phyloP scores from a whole-genome alignment of 73 alveolate genomes.

The Diophrys appendiculata region DNA sequence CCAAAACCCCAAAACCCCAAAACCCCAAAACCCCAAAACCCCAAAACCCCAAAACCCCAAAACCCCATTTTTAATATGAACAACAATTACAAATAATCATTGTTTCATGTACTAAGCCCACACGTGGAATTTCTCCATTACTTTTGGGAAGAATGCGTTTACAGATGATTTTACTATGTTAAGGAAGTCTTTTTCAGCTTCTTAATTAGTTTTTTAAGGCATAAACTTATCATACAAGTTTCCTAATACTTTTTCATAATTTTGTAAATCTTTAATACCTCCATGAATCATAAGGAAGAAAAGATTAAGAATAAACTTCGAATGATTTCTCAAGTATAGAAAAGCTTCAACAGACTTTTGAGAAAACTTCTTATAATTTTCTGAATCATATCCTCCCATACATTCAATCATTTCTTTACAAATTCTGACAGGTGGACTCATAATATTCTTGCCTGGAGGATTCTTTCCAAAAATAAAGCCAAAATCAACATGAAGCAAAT shows the following conservation, averaged over 20 bases:
- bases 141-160: constrained; percentile 90
- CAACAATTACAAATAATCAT: background rate
- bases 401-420: constrained; percentile 98
- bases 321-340: constrained; percentile 86
- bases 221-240: constrained; percentile 87
- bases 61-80: constrained; percentile 10
- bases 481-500: constrained; percentile 98
- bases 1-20: no score
- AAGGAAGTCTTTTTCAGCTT: constrained; percentile 85
- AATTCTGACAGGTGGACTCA: constrained; percentile 98
- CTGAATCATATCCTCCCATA: constrained; percentile 93
- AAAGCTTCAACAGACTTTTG: constrained; percentile 92
- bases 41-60: constrained; percentile 27
- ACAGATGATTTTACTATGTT: constrained; percentile 84
- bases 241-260: constrained; percentile 73
- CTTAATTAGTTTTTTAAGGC: constrained; percentile 77
- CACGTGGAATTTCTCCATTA: constrained; percentile 94
- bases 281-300: constrained; percentile 93
- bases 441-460: constrained; percentile 86
- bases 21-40: constrained; percentile 29
- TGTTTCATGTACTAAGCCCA: constrained; percentile 96
- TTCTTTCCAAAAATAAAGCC: constrained; percentile 99
- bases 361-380: constrained; percentile 79
- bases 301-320: constrained; percentile 84
- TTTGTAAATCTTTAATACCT: constrained; percentile 82